Conservation (phyloP, 1,139 yeast species). For the Saccharomyces hybrid region DNA sequence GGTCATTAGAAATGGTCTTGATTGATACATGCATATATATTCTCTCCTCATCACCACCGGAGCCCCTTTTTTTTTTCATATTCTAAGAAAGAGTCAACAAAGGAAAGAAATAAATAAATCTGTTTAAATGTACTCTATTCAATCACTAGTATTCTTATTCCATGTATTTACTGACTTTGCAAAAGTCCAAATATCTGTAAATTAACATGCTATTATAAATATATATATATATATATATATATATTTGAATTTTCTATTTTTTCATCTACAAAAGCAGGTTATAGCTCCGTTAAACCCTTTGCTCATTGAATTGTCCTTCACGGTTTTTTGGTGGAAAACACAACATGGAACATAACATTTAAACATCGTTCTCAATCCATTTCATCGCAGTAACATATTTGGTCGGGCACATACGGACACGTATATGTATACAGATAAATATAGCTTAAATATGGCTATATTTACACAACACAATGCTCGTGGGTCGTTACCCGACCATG, state of each 20-base stretch:
- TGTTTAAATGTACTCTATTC: background rate
- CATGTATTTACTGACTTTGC: background rate
- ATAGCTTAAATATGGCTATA: background rate
- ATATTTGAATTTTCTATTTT: background rate
- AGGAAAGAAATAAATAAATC: background rate
- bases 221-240: background rate
- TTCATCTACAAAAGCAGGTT: too few species aligned
- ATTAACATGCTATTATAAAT: background rate
- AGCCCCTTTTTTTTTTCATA: background rate
- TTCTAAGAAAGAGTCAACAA: background rate
- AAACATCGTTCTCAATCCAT: background rate
- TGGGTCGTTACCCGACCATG: background rate
- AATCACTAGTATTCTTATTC: background rate
- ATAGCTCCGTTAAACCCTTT: background rate
- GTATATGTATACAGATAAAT: too few species aligned
- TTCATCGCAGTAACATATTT: too few species aligned
- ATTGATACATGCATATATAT: background rate
- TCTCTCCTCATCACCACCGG: background rate
- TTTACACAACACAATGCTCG: background rate
- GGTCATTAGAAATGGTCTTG: conserved; percentile 32
- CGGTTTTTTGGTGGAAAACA: background rate
- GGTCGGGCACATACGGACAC: background rate
- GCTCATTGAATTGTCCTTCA: background rate
- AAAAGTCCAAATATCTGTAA: background rate
- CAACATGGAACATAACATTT: background rate